Evolutionary conservation across 306 rosid genomes (phyloP).

Genomic region (Pyrus betulifolia): DNA sequence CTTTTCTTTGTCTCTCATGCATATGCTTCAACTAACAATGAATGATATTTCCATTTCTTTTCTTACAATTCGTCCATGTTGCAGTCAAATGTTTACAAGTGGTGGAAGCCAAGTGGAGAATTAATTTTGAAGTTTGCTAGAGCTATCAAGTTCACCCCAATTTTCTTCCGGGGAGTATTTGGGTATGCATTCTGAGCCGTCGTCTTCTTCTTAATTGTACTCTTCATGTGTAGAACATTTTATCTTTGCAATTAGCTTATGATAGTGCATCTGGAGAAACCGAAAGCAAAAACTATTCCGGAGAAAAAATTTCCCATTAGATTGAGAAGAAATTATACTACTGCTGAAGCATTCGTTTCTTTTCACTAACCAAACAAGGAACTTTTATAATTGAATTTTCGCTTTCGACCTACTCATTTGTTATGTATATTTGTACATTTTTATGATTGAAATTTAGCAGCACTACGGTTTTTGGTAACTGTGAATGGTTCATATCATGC

Average conservation of each 20-base stretch:
- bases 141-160: slow-evolving; percentile 72
- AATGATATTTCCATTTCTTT: not conserved
- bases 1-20: not conserved
- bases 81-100: slow-evolving; percentile 65
- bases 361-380: not conserved
- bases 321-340: not conserved
- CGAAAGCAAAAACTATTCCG: not conserved
- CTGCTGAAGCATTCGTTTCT: not conserved
- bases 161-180: slow-evolving; percentile 75
- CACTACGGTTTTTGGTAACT: not conserved
- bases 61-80: slow-evolving; percentile 11
- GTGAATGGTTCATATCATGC: not conserved
- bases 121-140: slow-evolving; percentile 54
- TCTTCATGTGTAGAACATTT: not conserved
- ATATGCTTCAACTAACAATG: not conserved
- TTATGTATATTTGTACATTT: not conserved
- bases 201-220: not conserved
- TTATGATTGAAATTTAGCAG: not conserved
- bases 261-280: not conserved
- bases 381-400: not conserved
- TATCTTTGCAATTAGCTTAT: not conserved
- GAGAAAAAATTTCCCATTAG: not conserved
- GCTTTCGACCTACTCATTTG: not conserved
- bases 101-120: slow-evolving; percentile 94
- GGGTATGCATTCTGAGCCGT: slow-evolving; percentile 56